Conservation (phyloP, 108 stramenopile species). For the Heterococcus sp. region DNA sequence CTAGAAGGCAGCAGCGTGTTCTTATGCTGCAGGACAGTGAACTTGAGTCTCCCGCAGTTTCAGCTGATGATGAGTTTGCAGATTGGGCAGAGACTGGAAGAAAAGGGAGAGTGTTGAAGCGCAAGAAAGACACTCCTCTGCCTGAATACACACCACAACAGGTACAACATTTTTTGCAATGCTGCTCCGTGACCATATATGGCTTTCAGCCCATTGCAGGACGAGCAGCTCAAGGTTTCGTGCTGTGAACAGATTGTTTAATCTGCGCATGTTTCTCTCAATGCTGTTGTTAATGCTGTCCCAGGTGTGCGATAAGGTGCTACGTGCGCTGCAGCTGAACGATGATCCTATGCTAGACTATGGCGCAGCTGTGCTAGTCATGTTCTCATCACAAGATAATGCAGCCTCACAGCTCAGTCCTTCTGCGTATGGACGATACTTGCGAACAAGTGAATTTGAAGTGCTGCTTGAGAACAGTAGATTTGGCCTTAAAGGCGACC, state of each 20-base stretch:
- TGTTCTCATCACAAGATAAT: conserved; percentile 19
- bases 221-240: no score
- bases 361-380: conserved; percentile 34
- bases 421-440: conserved; percentile 9
- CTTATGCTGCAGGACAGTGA: no score
- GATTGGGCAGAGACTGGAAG: neutral
- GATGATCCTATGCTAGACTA: conserved; percentile 45
- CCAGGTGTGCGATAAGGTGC: neutral
- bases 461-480: neutral
- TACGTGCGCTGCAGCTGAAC: conserved; percentile 18
- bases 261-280: no score
- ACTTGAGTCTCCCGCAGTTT: no score
- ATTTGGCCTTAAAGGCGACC: neutral
- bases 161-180: no score
- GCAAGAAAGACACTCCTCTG: neutral
- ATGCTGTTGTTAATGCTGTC: no score
- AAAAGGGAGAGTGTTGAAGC: neutral
- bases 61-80: neutral
- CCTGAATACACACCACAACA: neutral
- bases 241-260: no score
- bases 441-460: neutral
- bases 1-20: no score
- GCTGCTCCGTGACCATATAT: no score
- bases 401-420: conserved; percentile 20
- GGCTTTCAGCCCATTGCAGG: no score